Evolutionary conservation across 768 basidiomycete species (phyloP).

Genomic region (Hebeloma cylindrosporum): DNA sequence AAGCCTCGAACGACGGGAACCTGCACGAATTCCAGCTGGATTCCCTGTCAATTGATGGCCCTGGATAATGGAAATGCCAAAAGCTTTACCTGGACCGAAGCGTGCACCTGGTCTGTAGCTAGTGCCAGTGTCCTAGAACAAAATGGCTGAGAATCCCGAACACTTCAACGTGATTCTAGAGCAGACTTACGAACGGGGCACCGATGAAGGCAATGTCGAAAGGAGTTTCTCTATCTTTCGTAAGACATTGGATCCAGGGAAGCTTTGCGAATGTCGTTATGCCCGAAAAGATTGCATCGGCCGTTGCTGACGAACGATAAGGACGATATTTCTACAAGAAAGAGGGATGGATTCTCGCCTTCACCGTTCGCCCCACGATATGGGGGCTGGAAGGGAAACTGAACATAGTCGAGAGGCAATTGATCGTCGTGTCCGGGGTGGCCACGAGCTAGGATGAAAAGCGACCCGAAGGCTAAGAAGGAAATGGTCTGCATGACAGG

Average conservation of each 20-base stretch:
- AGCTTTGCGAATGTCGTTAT: slow-evolving; percentile 85
- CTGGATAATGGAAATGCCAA: not conserved
- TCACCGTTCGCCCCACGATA: slow-evolving; percentile 58
- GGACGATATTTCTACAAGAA: not conserved
- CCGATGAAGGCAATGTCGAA: slow-evolving; percentile 87
- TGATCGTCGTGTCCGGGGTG: slow-evolving; percentile 48
- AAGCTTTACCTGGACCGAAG: slow-evolving; percentile 61
- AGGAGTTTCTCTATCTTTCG: slow-evolving; percentile 50
- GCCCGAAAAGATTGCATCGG: slow-evolving; percentile 79
- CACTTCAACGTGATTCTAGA: not conserved
- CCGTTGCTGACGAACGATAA: slow-evolving; percentile 49
- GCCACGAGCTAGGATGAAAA: slow-evolving; percentile 27
- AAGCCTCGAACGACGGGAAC: slow-evolving; percentile 71
- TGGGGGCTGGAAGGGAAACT: slow-evolving; percentile 59
- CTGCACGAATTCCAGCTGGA: slow-evolving; percentile 70
- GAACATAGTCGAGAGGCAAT: slow-evolving; percentile 65
- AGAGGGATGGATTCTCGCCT: slow-evolving; percentile 36
- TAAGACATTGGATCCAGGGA: slow-evolving; percentile 81
- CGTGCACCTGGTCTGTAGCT: slow-evolving; percentile 83
- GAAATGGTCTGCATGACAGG: slow-evolving; percentile 20
- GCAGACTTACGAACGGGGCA: slow-evolving; percentile 62
- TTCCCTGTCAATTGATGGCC: slow-evolving; percentile 2
- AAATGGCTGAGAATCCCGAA: not conserved
- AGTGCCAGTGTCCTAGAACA: slow-evolving; percentile 61
- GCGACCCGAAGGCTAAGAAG: slow-evolving; percentile 24